Base-by-base conservation (phyloP, 108 stramenopile genomes). In the Tribonema minus region DNA sequence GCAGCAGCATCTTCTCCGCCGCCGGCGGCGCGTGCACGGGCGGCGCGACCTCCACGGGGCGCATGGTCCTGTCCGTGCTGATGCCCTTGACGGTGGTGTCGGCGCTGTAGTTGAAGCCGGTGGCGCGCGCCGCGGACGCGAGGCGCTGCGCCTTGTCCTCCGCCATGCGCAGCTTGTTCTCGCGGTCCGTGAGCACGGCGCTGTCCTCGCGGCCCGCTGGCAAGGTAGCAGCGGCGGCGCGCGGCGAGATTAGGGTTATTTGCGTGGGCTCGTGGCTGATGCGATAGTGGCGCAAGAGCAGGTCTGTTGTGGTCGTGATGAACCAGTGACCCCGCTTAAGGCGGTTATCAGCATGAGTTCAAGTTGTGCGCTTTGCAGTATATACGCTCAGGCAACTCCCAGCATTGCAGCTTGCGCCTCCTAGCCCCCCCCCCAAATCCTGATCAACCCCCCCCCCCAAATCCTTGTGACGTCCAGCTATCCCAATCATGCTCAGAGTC, bases 61-160 rank as follows among this genome's bases (percentile, higher is more conserved):
- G 37, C 54, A 59, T 58, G 33, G 54, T 33, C 38, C 64, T 76
- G 34, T 76, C 74, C 46, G 58, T 46, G 9, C 74, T 20, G 66
- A 34, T 67, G 64, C 63, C 74, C 37, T 67, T 76, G 15, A 63
- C 74, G 27, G 64, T 64, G 35, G 63, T 64, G 23, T 64, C 35
- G 3, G 74, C 64, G 66, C 62, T 67, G 74, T 64, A 64, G 65
- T 63, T 76, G 66, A 64, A 76, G 66, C 74, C 74, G 1, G 74
- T 76, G 9, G 41, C 36, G 37, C 38, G 38, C 27, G 74, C 74
- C 0, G 74, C 74, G 3, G 54, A 58, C 35, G 39, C 63, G n/a
- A 76, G 74, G 2, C 74, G 64, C 28, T 58, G 54, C 46, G 54
- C 54, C 37, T 76, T 76, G 28, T 76, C 74, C 2, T 35, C 37